A percentile compares a stretch with the other conserved stretches of the same genome.
phyloP scores from a whole-genome alignment of 257 asterid species.

The Voacanga thouarsii region DNA sequence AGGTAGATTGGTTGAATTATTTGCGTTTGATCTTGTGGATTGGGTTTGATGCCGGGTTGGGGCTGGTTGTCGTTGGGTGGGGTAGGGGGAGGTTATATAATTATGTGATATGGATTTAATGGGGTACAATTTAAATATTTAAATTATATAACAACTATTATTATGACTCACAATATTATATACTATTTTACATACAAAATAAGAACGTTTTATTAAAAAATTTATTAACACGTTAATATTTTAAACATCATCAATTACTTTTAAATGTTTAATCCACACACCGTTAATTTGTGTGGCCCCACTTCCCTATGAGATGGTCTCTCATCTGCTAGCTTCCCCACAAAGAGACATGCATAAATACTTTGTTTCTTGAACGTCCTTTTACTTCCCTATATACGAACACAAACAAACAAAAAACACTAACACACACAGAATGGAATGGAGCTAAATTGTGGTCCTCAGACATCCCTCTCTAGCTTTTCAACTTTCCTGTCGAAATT shows the following conservation, averaged over 20 bases:
- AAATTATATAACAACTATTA: too few species aligned
- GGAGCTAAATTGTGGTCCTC: constrained; percentile 54
- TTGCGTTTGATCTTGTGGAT: not conserved
- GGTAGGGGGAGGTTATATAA: too few species aligned
- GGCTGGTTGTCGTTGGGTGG: too few species aligned
- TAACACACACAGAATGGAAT: constrained; percentile 2
- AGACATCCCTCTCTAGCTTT: constrained; percentile 43
- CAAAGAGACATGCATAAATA: constrained; percentile 25
- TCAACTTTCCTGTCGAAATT: constrained; percentile 42
- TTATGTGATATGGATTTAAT: too few species aligned
- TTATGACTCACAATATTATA: too few species aligned
- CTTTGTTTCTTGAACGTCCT: constrained; percentile 2
- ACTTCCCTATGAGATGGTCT: not conserved
- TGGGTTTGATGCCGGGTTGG: constrained; percentile 4
- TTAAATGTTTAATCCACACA: too few species aligned
- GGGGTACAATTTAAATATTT: too few species aligned
- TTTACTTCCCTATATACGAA: not conserved
- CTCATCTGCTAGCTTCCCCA: constrained; percentile 31
- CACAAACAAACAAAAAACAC: constrained; percentile 14
- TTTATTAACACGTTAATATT: too few species aligned
- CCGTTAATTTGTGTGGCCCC: too few species aligned
- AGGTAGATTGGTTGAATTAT: not conserved
- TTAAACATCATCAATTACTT: too few species aligned
- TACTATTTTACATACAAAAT: too few species aligned
- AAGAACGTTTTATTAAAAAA: too few species aligned